A percentile compares a stretch with the other conserved stretches of the same genome.
phyloP scores from a whole-genome alignment of 805 yeast genomes.

The Schwanniomyces occidentalis region DNA sequence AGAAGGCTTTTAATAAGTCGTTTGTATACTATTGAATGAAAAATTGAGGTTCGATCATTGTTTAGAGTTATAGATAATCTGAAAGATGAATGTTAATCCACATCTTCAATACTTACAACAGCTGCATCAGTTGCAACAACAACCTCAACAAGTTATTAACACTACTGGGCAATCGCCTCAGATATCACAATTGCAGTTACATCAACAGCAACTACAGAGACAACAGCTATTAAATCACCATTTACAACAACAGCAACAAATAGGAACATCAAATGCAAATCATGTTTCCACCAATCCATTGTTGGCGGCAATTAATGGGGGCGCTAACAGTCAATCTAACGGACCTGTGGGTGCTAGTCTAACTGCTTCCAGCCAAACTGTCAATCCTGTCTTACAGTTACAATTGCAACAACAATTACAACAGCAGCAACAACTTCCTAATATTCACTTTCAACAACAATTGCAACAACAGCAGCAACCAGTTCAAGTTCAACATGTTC shows the following conservation, averaged over 20 bases:
- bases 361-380: slow-evolving; percentile 15
- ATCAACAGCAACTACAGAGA: slow-evolving; percentile 27
- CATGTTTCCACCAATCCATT: slow-evolving; percentile 31
- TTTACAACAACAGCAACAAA: slow-evolving; percentile 29
- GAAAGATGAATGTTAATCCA: slow-evolving; percentile 40
- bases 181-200: slow-evolving; percentile 31
- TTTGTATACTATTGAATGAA: no score
- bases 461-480: slow-evolving; percentile 12
- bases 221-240: slow-evolving; percentile 35
- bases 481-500: slow-evolving; percentile 32
- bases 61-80: no score
- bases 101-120: slow-evolving; percentile 45
- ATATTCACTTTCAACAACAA: slow-evolving; percentile 15
- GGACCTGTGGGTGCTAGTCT: slow-evolving; percentile 12
- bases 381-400: slow-evolving; percentile 31
- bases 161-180: slow-evolving; percentile 33
- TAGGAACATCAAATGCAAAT: slow-evolving; percentile 17
- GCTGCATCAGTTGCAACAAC: slow-evolving; percentile 31
- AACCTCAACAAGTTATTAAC: slow-evolving; percentile 22
- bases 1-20: no score
- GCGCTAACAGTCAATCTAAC: slow-evolving; percentile 14
- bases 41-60: no score
- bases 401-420: slow-evolving; percentile 22
- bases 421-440: slow-evolving; percentile 19
- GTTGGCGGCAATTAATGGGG: slow-evolving; percentile 37